Evolutionary conservation across 1,284 basidiomycete species (phyloP).

Genomic region (Rhodotorula sp.): DNA sequence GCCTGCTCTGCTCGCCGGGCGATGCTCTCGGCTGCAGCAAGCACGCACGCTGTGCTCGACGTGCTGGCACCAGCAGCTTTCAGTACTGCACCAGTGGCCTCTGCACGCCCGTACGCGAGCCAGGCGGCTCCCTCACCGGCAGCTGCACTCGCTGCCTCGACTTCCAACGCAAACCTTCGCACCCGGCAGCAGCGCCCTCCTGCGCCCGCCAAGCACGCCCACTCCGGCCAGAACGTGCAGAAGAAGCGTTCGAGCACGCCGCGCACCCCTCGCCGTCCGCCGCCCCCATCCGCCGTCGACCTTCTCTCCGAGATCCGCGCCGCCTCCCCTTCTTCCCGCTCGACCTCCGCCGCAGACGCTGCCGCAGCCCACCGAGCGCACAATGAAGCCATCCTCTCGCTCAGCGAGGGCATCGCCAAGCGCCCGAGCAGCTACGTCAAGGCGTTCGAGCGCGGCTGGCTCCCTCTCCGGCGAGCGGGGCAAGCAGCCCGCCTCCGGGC

Average conservation of each 20-base stretch:
- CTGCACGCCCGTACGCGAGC: background rate
- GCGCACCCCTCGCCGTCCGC: background rate
- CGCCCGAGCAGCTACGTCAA: too few relatives aligned
- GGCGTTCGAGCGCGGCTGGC: conserved; percentile 30
- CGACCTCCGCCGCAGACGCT: background rate
- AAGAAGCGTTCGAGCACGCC: background rate
- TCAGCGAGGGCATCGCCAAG: too few relatives aligned
- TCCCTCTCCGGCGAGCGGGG: conserved; percentile 19
- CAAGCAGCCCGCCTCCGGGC: conserved; percentile 12
- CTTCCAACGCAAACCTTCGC: background rate
- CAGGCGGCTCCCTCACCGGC: background rate
- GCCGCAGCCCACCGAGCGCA: background rate
- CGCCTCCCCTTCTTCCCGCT: background rate
- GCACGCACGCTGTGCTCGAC: conserved; percentile 8
- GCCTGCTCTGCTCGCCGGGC: conserved; percentile 10
- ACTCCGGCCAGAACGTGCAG: background rate
- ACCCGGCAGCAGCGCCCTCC: background rate
- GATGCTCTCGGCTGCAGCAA: background rate
- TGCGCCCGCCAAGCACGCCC: background rate
- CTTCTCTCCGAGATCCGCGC: conserved; percentile 26
- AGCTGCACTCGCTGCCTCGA: background rate
- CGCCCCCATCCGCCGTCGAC: conserved; percentile 20
- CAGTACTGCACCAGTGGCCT: background rate
- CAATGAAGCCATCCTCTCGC: too few relatives aligned
- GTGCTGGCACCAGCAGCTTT: conserved; percentile 17